These are phyloP conservation scores for Pneumocystis carinii DNA, from an alignment of 1,139 yeast genomes.

Conservation along the genomic window DNA sequence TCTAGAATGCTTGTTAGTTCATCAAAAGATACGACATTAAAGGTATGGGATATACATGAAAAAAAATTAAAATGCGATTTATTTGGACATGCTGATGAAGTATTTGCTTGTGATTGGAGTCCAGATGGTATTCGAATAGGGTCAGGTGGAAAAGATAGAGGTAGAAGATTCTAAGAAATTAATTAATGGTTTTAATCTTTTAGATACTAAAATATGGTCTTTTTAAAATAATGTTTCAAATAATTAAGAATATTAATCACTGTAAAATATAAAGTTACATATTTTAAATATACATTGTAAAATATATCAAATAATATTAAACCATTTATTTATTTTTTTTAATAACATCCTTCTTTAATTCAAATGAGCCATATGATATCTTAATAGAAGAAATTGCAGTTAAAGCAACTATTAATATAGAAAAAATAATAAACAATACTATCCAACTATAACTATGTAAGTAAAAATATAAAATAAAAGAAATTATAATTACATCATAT, in stretches of 20 bases:
- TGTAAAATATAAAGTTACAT: neutral
- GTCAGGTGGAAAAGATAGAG: conserved; percentile 93
- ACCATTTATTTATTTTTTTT: neutral
- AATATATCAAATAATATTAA: neutral
- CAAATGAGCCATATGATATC: neutral
- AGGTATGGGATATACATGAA: conserved; percentile 90
- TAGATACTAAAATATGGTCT: neutral
- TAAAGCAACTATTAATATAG: neutral
- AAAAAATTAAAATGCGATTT: conserved; percentile 71
- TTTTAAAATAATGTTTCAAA: neutral
- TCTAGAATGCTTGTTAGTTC: conserved; percentile 80
- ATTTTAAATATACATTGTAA: neutral
- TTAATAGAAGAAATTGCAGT: neutral
- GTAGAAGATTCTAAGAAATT: conserved; percentile 30
- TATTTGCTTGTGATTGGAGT: conserved; percentile 96
- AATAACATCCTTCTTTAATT: neutral
- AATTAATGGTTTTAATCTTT: neutral
- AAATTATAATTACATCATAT: neutral
- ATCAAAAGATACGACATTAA: conserved; percentile 90
- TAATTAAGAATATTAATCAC: neutral
- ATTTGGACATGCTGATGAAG: conserved; percentile 94
- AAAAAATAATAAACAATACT: neutral
- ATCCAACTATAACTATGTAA: neutral
- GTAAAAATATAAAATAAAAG: neutral
- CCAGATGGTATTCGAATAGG: conserved; percentile 85